Evolutionary conservation across 2,329 filamentous ascomycete species (phyloP), one percentile per base, ranked within the genome.

Genomic region (Leptographium galeiforme): DNA sequence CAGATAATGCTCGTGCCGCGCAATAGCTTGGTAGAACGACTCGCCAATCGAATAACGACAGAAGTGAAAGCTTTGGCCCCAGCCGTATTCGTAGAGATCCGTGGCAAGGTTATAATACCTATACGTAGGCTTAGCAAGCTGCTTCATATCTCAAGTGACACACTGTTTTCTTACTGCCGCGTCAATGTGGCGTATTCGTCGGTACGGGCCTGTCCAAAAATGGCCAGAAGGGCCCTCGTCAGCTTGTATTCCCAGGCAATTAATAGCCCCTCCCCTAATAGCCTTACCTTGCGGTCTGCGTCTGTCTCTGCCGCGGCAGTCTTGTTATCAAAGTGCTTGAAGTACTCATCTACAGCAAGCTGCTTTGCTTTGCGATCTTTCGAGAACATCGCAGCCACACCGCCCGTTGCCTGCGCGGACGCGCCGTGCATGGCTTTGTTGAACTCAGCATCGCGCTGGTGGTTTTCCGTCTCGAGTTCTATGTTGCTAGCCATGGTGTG

Each of bases 51-150:
- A 86, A 71, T 91, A 96, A 58, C 91, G 89, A 73, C 88, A 95
- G 78, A 98, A 97, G 73, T 98, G 91, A 79, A 98, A 98, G 50
- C 85, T 91, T 64, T 89, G 84, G 57, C 88, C 88, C 90, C 93
- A 98, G 63, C 90, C 93, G 63, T 95, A 93, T 75, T 97, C 93
- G 76, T 95, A 95, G 50, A 95, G 71, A 66, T 95, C 90, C 61
- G 90, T 96, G n/a, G 88, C 89, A 49, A 95, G 81, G 72, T 96
- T 95, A 76, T 96, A 96, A 78, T 96, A 95, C 69, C 85, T 89
- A 60, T 54, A 2, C n/a, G 5, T 8, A 8, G n/a, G 14, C 4
- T 39, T 49, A 45, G 14, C 30, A 41, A 11, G 8, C 12, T 45
- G 43, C 43, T 8, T 10, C 1, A 25, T 8, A 36, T 4, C 12